phyloP scores from a whole-genome alignment of 108 stramenopile species.

The Mediolabrus comicus region DNA sequence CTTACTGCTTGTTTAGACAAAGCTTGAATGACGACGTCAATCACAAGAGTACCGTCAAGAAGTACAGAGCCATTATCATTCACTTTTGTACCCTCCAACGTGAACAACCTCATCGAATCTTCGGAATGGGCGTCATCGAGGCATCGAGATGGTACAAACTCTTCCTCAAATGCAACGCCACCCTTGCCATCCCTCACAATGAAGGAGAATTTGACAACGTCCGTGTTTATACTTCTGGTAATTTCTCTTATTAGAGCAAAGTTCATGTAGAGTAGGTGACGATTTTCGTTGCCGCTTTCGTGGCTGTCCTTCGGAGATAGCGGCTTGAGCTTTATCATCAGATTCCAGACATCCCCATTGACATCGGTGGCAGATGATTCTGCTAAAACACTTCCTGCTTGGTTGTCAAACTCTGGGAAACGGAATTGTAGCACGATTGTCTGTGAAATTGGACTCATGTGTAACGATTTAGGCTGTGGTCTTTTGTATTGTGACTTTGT shows the following conservation, averaged over 20 bases:
- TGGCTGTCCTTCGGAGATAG: background rate
- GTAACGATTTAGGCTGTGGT: too few relatives aligned
- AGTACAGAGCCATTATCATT: background rate
- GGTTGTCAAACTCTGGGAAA: background rate
- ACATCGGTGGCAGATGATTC: background rate
- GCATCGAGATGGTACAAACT: background rate
- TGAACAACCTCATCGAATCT: background rate
- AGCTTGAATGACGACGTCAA: background rate
- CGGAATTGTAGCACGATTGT: background rate
- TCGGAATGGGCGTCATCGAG: background rate
- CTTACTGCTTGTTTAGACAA: background rate
- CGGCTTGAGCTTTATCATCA: background rate
- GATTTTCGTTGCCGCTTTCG: background rate
- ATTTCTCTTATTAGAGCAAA: background rate
- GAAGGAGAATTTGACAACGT: background rate
- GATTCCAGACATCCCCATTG: background rate
- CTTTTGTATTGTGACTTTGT: too few relatives aligned
- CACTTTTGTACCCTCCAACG: background rate
- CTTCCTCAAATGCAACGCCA: background rate
- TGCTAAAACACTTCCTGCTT: background rate
- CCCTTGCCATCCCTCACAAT: background rate
- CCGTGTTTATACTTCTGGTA: background rate
- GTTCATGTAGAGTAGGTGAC: background rate
- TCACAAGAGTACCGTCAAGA: background rate
- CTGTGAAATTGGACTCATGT: background rate